phyloP scores from a whole-genome alignment of 2,329 filamentous ascomycete species.

The Keithomyces neogunnii region DNA sequence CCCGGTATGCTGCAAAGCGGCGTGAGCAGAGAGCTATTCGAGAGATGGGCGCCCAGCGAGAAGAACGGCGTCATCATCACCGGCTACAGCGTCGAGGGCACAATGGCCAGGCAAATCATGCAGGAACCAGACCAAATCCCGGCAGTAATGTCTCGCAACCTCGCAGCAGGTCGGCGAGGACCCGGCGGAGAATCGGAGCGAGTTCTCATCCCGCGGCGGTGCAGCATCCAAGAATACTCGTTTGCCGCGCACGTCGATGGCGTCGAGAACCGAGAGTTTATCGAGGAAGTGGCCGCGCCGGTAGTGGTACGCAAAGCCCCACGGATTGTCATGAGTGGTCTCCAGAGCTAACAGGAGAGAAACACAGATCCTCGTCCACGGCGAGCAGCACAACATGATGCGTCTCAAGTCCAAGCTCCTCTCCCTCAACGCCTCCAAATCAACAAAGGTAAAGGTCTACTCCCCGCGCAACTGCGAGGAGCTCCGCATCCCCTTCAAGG shows the following conservation, averaged over 20 bases:
- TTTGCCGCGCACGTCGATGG: conserved; percentile 97
- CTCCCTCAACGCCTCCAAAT: conserved; percentile 78
- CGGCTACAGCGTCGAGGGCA: conserved; percentile 96
- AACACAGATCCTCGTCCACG: conserved; percentile 81
- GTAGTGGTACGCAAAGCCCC: conserved; percentile 47
- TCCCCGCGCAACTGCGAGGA: conserved; percentile 94
- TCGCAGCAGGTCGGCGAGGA: conserved; percentile 51
- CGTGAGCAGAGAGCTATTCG: conserved; percentile 83
- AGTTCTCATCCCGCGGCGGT: conserved; percentile 83
- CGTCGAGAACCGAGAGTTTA: conserved; percentile 91
- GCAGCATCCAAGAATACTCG: conserved; percentile 87
- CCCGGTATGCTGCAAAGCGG: conserved; percentile 98
- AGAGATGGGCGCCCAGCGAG: conserved; percentile 91
- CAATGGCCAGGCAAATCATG: conserved; percentile 94
- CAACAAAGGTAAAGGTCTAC: conserved; percentile 80
- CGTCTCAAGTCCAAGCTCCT: conserved; percentile 89
- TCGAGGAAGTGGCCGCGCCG: conserved; percentile 84
- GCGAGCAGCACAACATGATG: conserved; percentile 98
- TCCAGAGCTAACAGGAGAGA: conserved; percentile 6
- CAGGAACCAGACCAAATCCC: conserved; percentile 93
- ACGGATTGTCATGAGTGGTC: too few relatives aligned
- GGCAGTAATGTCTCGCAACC: conserved; percentile 76
- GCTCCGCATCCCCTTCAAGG: conserved; percentile 87
- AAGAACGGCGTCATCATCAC: conserved; percentile 99
- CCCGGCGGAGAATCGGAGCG: conserved; percentile 69